phyloP scores from a whole-genome alignment of 208 protist species.

The Giardia muris region DNA sequence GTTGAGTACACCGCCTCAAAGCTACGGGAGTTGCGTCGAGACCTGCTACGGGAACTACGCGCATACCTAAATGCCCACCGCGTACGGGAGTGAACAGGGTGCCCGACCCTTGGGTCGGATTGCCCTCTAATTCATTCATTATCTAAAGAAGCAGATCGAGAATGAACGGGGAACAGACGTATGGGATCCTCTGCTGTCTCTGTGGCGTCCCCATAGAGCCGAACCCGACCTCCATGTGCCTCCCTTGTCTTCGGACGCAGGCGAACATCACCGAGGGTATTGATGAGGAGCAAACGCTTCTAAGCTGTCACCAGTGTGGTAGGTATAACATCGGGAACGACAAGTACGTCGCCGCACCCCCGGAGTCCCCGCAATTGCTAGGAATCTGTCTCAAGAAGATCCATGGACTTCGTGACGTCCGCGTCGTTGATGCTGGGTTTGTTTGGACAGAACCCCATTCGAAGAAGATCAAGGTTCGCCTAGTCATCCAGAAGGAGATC shows the following conservation, averaged over 20 bases:
- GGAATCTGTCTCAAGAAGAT: constrained; percentile 25
- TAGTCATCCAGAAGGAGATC: neutral
- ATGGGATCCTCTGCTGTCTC: neutral
- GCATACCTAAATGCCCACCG: too few species aligned
- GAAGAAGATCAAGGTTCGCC: constrained; percentile 17
- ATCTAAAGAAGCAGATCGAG: neutral
- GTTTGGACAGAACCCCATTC: constrained; percentile 19
- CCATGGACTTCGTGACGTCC: neutral
- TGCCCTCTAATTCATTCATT: too few species aligned
- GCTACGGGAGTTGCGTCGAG: neutral
- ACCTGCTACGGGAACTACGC: neutral
- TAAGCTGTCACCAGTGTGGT: neutral
- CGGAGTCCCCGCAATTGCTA: constrained; percentile 13
- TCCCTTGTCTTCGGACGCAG: neutral
- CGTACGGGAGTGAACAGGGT: too few species aligned
- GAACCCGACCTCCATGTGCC: constrained; percentile 6
- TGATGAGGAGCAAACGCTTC: neutral
- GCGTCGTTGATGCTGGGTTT: neutral
- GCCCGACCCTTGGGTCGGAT: too few species aligned
- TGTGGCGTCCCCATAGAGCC: constrained; percentile 24
- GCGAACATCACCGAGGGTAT: neutral
- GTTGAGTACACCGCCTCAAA: neutral
- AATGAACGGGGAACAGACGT: neutral
- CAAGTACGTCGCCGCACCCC: neutral
- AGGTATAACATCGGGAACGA: neutral